A percentile compares a stretch with the other conserved stretches of the same genome.
Conservation (phyloP, 1,284 basidiomycete species). For the Hemileia vastatrix region DNA sequence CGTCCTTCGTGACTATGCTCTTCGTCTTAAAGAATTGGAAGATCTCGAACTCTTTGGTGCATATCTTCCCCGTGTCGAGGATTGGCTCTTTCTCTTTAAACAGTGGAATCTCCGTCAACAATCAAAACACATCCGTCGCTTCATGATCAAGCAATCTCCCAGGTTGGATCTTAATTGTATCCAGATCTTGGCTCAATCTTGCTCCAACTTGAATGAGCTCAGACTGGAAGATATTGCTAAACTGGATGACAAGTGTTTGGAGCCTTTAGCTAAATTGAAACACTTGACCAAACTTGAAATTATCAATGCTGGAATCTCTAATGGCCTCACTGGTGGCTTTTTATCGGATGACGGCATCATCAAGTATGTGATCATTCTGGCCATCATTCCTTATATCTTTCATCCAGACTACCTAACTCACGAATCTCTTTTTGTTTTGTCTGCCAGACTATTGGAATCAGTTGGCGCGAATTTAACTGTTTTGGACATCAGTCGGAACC, state of each 20-base stretch:
- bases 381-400: background rate
- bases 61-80: constrained; percentile 56
- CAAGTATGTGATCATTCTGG: background rate
- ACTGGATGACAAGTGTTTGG: constrained; percentile 58
- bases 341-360: constrained; percentile 11
- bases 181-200: constrained; percentile 55
- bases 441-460: constrained; percentile 34
- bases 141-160: constrained; percentile 52
- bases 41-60: constrained; percentile 75
- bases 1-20: constrained; percentile 58
- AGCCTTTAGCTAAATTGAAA: constrained; percentile 46
- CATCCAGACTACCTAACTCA: background rate
- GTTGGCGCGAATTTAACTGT: constrained; percentile 45
- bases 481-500: constrained; percentile 57
- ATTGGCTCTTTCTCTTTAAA: background rate
- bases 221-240: constrained; percentile 69
- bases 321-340: constrained; percentile 13
- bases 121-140: constrained; percentile 13
- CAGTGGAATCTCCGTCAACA: background rate
- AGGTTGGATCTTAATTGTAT: constrained; percentile 71
- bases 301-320: constrained; percentile 15
- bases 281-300: constrained; percentile 18
- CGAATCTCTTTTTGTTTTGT: constrained; percentile 17
- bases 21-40: constrained; percentile 57
- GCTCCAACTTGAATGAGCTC: constrained; percentile 58